Conservation (phyloP, 2,329 filamentous ascomycete genomes). For the Orbilia blumenaviensis region DNA sequence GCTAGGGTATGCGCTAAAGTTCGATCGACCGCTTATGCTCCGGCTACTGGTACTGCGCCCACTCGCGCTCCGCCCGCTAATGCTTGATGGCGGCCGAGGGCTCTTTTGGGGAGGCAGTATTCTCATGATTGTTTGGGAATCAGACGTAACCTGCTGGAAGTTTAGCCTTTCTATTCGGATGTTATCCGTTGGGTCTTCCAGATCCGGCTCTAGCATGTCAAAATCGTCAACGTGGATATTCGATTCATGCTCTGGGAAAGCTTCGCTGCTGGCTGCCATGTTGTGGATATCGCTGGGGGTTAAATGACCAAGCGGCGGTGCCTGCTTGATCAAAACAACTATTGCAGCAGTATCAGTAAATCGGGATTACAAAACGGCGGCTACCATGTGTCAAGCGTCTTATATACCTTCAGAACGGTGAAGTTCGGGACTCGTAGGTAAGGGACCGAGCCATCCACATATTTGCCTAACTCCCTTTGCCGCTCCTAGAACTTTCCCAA, state of each 20-base stretch:
- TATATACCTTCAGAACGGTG: slow-evolving; percentile 67
- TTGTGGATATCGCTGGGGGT: slow-evolving; percentile 70
- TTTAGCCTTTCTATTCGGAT: slow-evolving; percentile 75
- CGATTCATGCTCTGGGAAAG: slow-evolving; percentile 69
- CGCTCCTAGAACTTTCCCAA: slow-evolving; percentile 74
- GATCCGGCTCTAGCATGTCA: slow-evolving; percentile 68
- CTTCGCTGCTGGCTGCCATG: slow-evolving; percentile 74
- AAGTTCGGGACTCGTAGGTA: slow-evolving; percentile 73
- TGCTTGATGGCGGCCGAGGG: slow-evolving; percentile 39
- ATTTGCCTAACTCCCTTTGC: slow-evolving; percentile 75
- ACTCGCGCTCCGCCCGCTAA: slow-evolving; percentile 38
- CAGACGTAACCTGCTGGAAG: slow-evolving; percentile 61
- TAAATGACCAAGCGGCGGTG: slow-evolving; percentile 66
- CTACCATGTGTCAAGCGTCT: neutral
- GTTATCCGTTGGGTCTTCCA: slow-evolving; percentile 70
- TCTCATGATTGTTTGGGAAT: slow-evolving; percentile 42
- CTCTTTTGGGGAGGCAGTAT: slow-evolving; percentile 41
- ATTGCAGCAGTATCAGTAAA: slow-evolving; percentile 4
- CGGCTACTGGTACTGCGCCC: slow-evolving; percentile 51
- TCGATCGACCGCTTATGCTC: slow-evolving; percentile 40
- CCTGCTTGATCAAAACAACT: slow-evolving; percentile 74
- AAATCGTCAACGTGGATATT: slow-evolving; percentile 75
- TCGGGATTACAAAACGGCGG: neutral
- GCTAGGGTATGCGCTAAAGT: slow-evolving; percentile 40
- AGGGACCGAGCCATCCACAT: slow-evolving; percentile 78